Evolutionary conservation across 371 early-diverging fungal genomes (phyloP), one percentile per base, ranked within the genome.

Genomic region (Mucor plumbeus): DNA sequence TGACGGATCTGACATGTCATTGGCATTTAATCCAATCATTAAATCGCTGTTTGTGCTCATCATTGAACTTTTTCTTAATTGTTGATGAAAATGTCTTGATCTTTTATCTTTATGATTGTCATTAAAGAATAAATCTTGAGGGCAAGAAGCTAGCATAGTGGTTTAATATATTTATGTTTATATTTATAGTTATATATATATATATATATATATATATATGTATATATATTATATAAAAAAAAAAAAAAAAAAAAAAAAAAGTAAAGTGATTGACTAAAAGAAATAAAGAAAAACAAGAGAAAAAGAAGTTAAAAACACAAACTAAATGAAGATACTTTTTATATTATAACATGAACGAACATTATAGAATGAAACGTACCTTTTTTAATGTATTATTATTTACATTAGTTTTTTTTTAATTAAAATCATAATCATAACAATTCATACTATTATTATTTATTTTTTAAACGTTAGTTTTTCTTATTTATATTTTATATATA

Each of bases 71-170:
- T 60, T 73, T 65, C 59, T 71, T 47, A 19, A 64, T 79, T 55
- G 59, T 38, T 58, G 58, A 9, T 64, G 44, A 43, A 61, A 21
- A 44, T 68, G 40, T 62, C 61, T 57, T 21, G 59, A 41, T 60
- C 56, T 54, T 61, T 69, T 70, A 31, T 50, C 59, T 70, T 71
- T 59, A 33, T 44, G 36, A 5, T 55, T 63, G 17, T 69, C 67
- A 36, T 66, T 64, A 41, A 72, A 76, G 54, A 69, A 74, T 17
- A 68, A 55, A 47, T 74, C 74, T 66, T 74, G 74, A 65, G 76
- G 44, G 41, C 76, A 76, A 13, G 50, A 50, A 47, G 76, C 73
- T 31, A 76, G 64, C 76, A 76, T 75, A 55, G 0, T 44, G 44
- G 3, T 26, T 26, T 26, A 26, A 26, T 26, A n/a, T n/a, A n/a